Evolutionary conservation across 169 alveolate species (phyloP), one percentile per base, ranked within the genome.

Genomic region (Plasmodium vivax): DNA sequence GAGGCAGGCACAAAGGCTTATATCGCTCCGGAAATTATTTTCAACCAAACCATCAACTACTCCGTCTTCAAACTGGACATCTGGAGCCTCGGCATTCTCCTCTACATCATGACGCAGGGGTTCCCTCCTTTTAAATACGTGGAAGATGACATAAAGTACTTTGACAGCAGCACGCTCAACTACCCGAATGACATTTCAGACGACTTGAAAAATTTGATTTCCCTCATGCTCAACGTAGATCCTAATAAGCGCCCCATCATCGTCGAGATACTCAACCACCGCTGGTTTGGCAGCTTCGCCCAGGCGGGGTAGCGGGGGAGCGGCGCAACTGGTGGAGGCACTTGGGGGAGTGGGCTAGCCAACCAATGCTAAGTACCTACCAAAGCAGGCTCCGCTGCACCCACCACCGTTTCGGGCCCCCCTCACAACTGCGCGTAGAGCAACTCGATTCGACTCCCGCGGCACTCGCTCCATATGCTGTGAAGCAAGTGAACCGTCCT

Each of bases 71-170:
- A 95, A 56, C 85, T 95, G 30, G 97, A 95, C 71, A 95, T 95
- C 5, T 95, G 97, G 97, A 95, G 96, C 7, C 93, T 95, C 19
- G 97, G 97, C 43, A 82, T 84, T 54, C 82, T 82, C 23, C 68
- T 85, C 36, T 82, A 75, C 71, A 90, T 90, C 95, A 96, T 98
- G 90, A 96, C 98, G 16, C 98, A 98, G 75, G 99, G 99, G 8
- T 97, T 95, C 16, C 98, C 98, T 10, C 98, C 98, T 6, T 97
- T 97, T 95, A 84, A 93, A 34, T 93, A 94, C 41, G 94, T 85
- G 1, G 97, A 95, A 62, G 95, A 94, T 73, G 98, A 95, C 34
- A 91, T 96, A 7, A 84, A 83, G 82, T 38, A 74, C 54, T 84
- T 93, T 73, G 93, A 84, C 38, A 75, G 84, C n/a, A 38, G 56